Conservation (phyloP, 768 basidiomycete species). For the Suillus hirtellus region DNA sequence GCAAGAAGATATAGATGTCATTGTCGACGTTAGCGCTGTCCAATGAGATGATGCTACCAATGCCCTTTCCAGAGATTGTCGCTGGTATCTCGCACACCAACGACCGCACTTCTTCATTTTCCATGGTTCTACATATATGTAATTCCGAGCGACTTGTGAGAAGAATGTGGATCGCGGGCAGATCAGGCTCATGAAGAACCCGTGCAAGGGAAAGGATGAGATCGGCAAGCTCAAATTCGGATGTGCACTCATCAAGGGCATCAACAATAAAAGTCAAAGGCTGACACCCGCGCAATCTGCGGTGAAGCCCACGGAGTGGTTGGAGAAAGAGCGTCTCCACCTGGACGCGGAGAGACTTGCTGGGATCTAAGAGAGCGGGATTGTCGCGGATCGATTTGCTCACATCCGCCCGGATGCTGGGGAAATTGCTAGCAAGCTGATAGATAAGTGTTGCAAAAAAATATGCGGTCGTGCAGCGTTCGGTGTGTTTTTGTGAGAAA, state of each 20-base stretch:
- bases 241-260: slow-evolving; percentile 1
- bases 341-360: neutral
- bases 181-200: neutral
- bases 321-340: neutral
- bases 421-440: neutral
- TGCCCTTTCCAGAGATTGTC: neutral
- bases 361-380: neutral
- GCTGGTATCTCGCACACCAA: neutral
- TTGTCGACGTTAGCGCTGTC: neutral
- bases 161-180: neutral
- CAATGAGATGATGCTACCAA: neutral
- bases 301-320: neutral
- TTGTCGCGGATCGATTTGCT: neutral
- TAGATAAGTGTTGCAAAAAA: neutral
- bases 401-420: neutral
- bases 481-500: neutral
- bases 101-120: neutral
- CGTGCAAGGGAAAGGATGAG: neutral
- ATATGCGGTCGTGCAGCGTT: neutral
- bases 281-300: neutral
- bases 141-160: neutral
- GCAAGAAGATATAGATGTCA: neutral
- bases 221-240: neutral
- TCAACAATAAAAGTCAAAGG: neutral
- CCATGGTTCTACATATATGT: neutral